Conservation (phyloP, 192 early-diverging fungal genomes). For the Thamnidium elegans region DNA sequence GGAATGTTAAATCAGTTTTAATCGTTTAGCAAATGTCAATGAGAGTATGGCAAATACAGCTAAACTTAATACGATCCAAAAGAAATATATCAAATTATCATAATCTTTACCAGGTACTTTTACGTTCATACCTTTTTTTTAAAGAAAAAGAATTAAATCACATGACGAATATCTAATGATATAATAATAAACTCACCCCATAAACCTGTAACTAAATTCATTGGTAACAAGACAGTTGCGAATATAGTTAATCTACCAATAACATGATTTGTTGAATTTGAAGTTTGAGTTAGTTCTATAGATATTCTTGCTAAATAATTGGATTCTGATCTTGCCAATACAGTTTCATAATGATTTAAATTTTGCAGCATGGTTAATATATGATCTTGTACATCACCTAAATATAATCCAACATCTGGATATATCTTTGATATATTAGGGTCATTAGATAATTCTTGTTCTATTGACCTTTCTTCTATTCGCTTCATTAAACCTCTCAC, state of each 20-base stretch:
- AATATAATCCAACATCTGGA: constrained; percentile 69
- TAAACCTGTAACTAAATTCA: constrained; percentile 86
- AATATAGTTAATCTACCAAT: constrained; percentile 85
- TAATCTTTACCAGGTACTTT: constrained; percentile 28
- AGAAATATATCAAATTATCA: constrained; percentile 22
- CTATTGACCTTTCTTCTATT: constrained; percentile 36
- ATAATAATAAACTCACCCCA: constrained; percentile 45
- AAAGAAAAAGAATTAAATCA: no score
- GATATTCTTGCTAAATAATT: constrained; percentile 77
- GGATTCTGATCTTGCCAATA: constrained; percentile 66
- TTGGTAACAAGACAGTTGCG: constrained; percentile 86
- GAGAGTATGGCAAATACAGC: constrained; percentile 10
- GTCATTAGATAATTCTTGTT: not conserved
- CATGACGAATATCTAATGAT: no score
- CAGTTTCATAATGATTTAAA: constrained; percentile 70
- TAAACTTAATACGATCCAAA: not conserved
- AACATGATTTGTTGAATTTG: constrained; percentile 85
- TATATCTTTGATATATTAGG: constrained; percentile 1
- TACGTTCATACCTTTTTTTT: constrained; percentile 31
- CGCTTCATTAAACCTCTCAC: constrained; percentile 65
- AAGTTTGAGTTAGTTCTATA: constrained; percentile 70
- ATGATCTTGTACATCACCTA: constrained; percentile 82
- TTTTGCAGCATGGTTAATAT: constrained; percentile 78
- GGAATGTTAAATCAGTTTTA: not conserved
- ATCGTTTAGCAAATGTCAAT: constrained; percentile 5